Conservation (phyloP, 2,329 filamentous ascomycete genomes). For the Fusarium sp. region DNA sequence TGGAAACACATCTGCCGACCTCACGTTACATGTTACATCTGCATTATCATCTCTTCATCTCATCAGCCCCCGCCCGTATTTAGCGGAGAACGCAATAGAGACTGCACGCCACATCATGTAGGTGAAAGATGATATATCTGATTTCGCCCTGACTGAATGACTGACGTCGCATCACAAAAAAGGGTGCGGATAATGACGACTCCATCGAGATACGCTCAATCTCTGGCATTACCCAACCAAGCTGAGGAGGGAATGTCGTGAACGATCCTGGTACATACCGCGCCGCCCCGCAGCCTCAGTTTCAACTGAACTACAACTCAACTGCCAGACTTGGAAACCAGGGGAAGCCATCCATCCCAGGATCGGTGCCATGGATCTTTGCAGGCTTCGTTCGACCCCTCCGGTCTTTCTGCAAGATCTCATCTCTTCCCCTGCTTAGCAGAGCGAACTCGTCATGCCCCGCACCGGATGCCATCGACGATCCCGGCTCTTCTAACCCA, state of each 20-base stretch:
- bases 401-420: slow-evolving; percentile 32
- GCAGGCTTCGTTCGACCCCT: slow-evolving; percentile 7
- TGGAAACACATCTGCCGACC: slow-evolving; percentile 1
- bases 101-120: slow-evolving; percentile 16
- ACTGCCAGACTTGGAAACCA: slow-evolving; percentile 10
- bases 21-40: slow-evolving; percentile 1
- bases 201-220: slow-evolving; percentile 16
- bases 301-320: slow-evolving; percentile 9
- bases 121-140: slow-evolving; percentile 35
- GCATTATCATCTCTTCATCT: slow-evolving; percentile 16
- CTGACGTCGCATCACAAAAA: slow-evolving; percentile 11
- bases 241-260: slow-evolving; percentile 8
- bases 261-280: slow-evolving; percentile 11
- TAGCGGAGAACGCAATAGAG: slow-evolving; percentile 7
- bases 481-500: slow-evolving; percentile 22
- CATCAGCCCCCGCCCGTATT: slow-evolving; percentile 9
- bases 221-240: slow-evolving; percentile 4
- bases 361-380: slow-evolving; percentile 28
- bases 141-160: slow-evolving; percentile 12
- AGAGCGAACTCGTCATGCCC: slow-evolving; percentile 19
- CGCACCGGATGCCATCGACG: slow-evolving; percentile 33
- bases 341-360: slow-evolving; percentile 19
- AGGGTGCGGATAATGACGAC: background rate
- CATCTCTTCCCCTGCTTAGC: slow-evolving; percentile 26
- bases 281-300: slow-evolving; percentile 21